A percentile compares a stretch with the other conserved stretches of the same genome.
Conservation (phyloP, 2,329 filamentous ascomycete species). For the Ceratocystis alfenasii region DNA sequence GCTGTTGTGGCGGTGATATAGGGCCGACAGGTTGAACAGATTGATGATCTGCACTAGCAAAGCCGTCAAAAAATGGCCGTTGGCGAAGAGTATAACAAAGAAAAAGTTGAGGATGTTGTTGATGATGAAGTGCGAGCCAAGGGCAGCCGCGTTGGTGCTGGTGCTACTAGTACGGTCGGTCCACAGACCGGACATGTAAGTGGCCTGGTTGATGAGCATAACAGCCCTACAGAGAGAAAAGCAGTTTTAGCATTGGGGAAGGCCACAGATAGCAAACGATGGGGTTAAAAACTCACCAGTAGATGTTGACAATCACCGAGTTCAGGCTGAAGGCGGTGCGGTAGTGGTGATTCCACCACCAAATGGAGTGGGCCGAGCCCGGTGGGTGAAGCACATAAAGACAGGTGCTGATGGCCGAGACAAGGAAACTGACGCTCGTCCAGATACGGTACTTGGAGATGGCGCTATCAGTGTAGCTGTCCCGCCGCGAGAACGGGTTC, state of each 20-base stretch:
- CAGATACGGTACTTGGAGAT: constrained; percentile 65
- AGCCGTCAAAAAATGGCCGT: constrained; percentile 60
- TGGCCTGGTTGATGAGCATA: constrained; percentile 62
- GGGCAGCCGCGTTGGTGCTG: constrained; percentile 55
- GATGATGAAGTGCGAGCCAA: constrained; percentile 73
- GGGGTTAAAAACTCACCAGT: constrained; percentile 30
- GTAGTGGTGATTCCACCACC: constrained; percentile 56
- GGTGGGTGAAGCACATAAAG: constrained; percentile 61
- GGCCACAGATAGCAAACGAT: neutral
- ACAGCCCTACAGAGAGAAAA: constrained; percentile 43
- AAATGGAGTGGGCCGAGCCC: constrained; percentile 50
- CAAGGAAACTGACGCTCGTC: constrained; percentile 60
- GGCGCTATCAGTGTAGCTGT: constrained; percentile 48
- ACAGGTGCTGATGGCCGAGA: constrained; percentile 58
- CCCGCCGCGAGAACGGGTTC: constrained; percentile 67
- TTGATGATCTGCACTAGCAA: constrained; percentile 68
- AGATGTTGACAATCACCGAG: constrained; percentile 51
- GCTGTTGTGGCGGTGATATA: constrained; percentile 69
- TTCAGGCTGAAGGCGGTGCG: constrained; percentile 67
- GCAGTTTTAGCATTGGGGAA: neutral
- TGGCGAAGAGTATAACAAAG: constrained; percentile 74
- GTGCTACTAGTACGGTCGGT: constrained; percentile 43
- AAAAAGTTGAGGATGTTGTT: constrained; percentile 74
- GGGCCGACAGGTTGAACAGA: constrained; percentile 63
- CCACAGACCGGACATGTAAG: constrained; percentile 68